phyloP scores from a whole-genome alignment of 345 rosid species.

The Sisymbrium altissimum region DNA sequence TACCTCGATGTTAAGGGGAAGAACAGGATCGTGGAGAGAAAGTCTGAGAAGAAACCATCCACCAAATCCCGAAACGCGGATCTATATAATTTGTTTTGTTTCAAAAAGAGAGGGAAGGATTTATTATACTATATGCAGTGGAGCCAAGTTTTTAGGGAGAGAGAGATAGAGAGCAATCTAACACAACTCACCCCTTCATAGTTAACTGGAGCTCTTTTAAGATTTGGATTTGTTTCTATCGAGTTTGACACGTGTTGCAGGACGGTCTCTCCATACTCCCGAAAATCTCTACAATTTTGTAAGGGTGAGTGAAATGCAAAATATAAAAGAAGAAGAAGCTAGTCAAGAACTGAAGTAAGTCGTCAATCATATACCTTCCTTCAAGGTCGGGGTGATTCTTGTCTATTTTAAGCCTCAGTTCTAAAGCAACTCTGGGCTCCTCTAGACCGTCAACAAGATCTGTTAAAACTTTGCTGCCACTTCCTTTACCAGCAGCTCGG shows the following conservation, averaged over 20 bases:
- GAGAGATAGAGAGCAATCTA: background rate
- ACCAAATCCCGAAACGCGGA: constrained; percentile 83
- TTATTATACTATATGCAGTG: background rate
- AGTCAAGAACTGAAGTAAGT: constrained; percentile 3
- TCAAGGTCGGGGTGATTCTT: constrained; percentile 82
- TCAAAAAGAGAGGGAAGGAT: constrained; percentile 3
- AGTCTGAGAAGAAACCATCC: constrained; percentile 99
- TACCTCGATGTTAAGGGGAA: constrained; percentile 99
- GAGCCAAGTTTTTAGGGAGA: background rate
- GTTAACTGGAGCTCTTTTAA: constrained; percentile 80
- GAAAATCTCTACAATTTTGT: constrained; percentile 60
- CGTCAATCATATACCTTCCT: constrained; percentile 61
- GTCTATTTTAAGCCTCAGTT: constrained; percentile 79
- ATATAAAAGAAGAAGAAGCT: background rate
- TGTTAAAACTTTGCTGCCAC: constrained; percentile 84
- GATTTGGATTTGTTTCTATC: constrained; percentile 53
- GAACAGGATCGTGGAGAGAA: constrained; percentile 96
- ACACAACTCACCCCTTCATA: constrained; percentile 71
- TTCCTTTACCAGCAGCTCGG: constrained; percentile 59
- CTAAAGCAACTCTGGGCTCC: constrained; percentile 73
- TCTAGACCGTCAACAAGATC: constrained; percentile 79
- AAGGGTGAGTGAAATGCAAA: background rate
- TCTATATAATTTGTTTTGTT: constrained; percentile 41
- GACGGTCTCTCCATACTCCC: constrained; percentile 86
- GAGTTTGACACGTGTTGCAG: constrained; percentile 62